phyloP scores from a whole-genome alignment of 2,329 filamentous ascomycete species.

The Neophaeococcomyces aloes region DNA sequence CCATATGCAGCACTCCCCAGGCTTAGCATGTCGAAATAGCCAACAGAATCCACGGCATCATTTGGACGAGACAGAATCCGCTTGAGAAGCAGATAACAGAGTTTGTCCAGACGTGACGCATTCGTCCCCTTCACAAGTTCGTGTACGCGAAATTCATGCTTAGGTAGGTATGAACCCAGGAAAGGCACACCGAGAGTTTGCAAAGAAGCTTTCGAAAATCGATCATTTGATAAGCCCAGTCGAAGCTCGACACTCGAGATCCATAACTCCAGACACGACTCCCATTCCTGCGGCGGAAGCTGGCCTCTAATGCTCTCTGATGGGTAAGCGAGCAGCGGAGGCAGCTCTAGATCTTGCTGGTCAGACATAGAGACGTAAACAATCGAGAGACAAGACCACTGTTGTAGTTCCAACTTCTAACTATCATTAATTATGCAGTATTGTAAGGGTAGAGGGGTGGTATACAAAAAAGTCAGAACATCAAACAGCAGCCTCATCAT shows the following conservation, averaged over 20 bases:
- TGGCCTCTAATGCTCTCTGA: constrained; percentile 54
- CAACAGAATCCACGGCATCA: constrained; percentile 7
- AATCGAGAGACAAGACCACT: too few species aligned
- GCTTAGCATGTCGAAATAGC: constrained; percentile 13
- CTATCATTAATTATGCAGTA: too few species aligned
- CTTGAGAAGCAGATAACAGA: constrained; percentile 54
- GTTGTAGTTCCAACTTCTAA: too few species aligned
- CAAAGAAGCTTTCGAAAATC: constrained; percentile 36
- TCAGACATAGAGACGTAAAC: constrained; percentile 24
- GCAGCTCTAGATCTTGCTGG: constrained; percentile 39
- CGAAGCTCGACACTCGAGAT: constrained; percentile 55
- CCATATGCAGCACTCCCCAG: constrained; percentile 12
- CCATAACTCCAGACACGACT: constrained; percentile 68
- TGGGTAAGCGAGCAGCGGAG: constrained; percentile 69
- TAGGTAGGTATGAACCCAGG: constrained; percentile 14
- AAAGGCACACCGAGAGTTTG: constrained; percentile 12
- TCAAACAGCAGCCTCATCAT: too few species aligned
- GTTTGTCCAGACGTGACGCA: constrained; percentile 45
- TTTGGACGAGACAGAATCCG: constrained; percentile 37
- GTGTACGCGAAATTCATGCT: neutral
- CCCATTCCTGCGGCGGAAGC: constrained; percentile 63
- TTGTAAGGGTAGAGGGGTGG: too few species aligned
- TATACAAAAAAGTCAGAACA: too few species aligned
- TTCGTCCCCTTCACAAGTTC: constrained; percentile 8
- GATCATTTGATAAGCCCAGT: constrained; percentile 46